Percentiles rank a stretch among this genome's conserved stretches.
Conservation (phyloP, 2,329 filamentous ascomycete species). For the Berkeleyomyces basicola region DNA sequence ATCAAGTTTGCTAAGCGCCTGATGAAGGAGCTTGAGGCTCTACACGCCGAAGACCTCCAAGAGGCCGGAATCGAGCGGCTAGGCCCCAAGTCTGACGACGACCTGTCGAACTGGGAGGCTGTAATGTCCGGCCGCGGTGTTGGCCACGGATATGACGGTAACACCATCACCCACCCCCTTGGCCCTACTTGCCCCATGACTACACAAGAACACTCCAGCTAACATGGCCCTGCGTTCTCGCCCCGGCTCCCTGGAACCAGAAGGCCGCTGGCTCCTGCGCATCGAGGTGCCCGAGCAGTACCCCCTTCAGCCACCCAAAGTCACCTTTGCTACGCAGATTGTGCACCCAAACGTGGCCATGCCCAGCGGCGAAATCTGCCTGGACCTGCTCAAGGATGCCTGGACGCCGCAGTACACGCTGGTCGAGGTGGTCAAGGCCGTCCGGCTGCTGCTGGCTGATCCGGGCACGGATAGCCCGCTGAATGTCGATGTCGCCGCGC, state of each 20-base stretch:
- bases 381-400: constrained; percentile 62
- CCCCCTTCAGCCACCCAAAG: constrained; percentile 58
- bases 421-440: constrained; percentile 52
- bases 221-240: neutral
- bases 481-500: constrained; percentile 60
- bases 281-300: constrained; percentile 66
- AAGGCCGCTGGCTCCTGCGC: constrained; percentile 65
- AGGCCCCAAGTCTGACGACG: constrained; percentile 35
- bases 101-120: constrained; percentile 41
- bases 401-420: constrained; percentile 84
- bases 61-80: constrained; percentile 41
- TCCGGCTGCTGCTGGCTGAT: constrained; percentile 49
- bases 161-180: constrained; percentile 14
- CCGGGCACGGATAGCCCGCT: constrained; percentile 60
- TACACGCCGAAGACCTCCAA: constrained; percentile 22
- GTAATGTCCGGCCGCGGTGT: constrained; percentile 43
- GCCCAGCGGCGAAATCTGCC: constrained; percentile 74
- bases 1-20: constrained; percentile 35
- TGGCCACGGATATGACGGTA: constrained; percentile 40
- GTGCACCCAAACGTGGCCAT: constrained; percentile 66
- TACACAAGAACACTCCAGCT: neutral
- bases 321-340: constrained; percentile 69
- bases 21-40: constrained; percentile 39
- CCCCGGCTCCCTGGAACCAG: constrained; percentile 20
- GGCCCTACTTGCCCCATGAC: neutral